phyloP scores from a whole-genome alignment of 345 rosid species.

The Melastoma malabathricum region DNA sequence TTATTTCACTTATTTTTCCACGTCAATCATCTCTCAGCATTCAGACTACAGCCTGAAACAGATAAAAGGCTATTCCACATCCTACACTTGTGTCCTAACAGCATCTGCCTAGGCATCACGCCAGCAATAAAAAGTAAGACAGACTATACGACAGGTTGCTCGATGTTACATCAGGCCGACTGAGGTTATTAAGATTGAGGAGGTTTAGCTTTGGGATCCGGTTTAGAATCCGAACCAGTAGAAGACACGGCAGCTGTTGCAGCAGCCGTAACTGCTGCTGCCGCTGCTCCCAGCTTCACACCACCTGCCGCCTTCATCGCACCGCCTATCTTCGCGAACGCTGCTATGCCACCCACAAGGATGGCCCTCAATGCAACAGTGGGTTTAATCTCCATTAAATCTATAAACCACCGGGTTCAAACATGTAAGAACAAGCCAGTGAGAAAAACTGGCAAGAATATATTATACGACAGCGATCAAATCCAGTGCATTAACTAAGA shows the following conservation, averaged over 20 bases:
- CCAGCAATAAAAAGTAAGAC: too few relatives aligned
- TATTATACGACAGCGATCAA: neutral
- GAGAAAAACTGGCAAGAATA: neutral
- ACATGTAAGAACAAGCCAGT: neutral
- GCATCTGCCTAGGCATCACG: too few relatives aligned
- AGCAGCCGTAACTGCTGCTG: conserved; percentile 70
- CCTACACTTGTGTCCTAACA: too few relatives aligned
- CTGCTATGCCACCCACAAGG: conserved; percentile 69
- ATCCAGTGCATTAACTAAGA: too few relatives aligned
- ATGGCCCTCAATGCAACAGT: conserved; percentile 76
- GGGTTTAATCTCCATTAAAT: conserved; percentile 65
- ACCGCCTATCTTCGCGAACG: conserved; percentile 62
- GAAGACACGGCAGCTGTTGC: conserved; percentile 49
- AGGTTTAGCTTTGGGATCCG: conserved; percentile 37
- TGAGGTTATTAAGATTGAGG: conserved; percentile 17
- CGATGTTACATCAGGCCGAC: neutral
- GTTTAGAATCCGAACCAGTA: conserved; percentile 29
- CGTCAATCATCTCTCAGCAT: too few relatives aligned
- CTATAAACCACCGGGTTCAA: conserved; percentile 12
- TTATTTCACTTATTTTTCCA: too few relatives aligned
- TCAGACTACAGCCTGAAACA: too few relatives aligned
- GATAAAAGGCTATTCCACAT: too few relatives aligned
- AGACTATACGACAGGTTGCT: conserved; percentile 1
- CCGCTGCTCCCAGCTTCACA: conserved; percentile 76
- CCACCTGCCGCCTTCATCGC: conserved; percentile 87